phyloP scores from a whole-genome alignment of 139 green algal genomes.

The Nannochloris sp. region DNA sequence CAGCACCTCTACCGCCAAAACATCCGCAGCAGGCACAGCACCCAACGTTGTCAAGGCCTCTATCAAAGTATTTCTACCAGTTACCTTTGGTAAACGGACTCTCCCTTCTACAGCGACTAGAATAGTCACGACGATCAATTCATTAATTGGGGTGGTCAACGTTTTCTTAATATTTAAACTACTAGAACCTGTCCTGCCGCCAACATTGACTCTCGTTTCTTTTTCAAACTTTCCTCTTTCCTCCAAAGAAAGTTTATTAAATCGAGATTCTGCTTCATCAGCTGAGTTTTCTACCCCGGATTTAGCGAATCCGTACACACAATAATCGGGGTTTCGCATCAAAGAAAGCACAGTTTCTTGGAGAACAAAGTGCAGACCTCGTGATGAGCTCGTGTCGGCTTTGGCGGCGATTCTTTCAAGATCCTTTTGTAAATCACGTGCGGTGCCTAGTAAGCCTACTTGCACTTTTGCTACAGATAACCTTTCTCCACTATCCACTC shows the following conservation, averaged over 20 bases:
- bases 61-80: slow-evolving; percentile 34
- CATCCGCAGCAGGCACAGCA: slow-evolving; percentile 36
- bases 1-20: slow-evolving; percentile 91
- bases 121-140: slow-evolving; percentile 86
- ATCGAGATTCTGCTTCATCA: slow-evolving; percentile 55
- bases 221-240: slow-evolving; percentile 87
- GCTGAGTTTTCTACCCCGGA: slow-evolving; percentile 13
- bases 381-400: slow-evolving; percentile 74
- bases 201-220: slow-evolving; percentile 90
- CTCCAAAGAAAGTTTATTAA: slow-evolving; percentile 63
- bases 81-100: slow-evolving; percentile 66
- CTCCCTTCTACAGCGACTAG: slow-evolving; percentile 66
- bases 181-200: slow-evolving; percentile 30
- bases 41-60: slow-evolving; percentile 65
- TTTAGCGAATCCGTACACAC: slow-evolving; percentile 57
- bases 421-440: slow-evolving; percentile 73
- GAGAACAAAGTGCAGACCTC: slow-evolving; percentile 74
- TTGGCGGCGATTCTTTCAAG: slow-evolving; percentile 74
- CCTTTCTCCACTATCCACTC: not conserved
- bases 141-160: slow-evolving; percentile 16
- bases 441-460: slow-evolving; percentile 84
- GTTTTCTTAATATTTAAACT: not conserved
- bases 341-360: slow-evolving; percentile 85
- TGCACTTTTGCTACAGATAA: slow-evolving; percentile 37
- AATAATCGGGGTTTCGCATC: slow-evolving; percentile 85